These are phyloP conservation scores for Coemansia sp. DNA, from an alignment of 371 early-diverging fungal species.

Conservation along the genomic window DNA sequence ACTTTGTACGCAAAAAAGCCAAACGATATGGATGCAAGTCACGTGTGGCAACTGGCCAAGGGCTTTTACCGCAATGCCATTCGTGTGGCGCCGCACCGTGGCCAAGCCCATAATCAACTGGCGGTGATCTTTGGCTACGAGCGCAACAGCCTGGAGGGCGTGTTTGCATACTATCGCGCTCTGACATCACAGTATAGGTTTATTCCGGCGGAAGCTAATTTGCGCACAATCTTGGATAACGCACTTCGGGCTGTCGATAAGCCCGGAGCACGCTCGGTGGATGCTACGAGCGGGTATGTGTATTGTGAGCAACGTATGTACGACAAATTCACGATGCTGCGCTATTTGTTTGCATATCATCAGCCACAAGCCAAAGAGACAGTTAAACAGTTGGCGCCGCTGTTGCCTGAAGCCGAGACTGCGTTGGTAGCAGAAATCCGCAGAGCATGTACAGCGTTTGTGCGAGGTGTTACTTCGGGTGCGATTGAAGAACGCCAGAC, in stretches of 20 bases:
- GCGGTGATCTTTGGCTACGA: slow-evolving; percentile 42
- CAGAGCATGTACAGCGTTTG: slow-evolving; percentile 14
- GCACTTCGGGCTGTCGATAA: slow-evolving; percentile 30
- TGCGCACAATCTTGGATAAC: slow-evolving; percentile 32
- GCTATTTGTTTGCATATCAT: slow-evolving; percentile 31
- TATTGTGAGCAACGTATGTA: slow-evolving; percentile 23
- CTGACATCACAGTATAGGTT: slow-evolving; percentile 30
- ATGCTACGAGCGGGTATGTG: slow-evolving; percentile 7
- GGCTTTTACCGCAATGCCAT: slow-evolving; percentile 40
- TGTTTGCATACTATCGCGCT: slow-evolving; percentile 43
- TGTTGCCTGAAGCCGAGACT: slow-evolving; percentile 5
- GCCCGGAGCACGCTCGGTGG: background rate
- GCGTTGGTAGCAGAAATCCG: slow-evolving; percentile 5
- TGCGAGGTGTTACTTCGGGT: slow-evolving; percentile 16
- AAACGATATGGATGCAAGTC: background rate
- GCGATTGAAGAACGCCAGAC: slow-evolving; percentile 12
- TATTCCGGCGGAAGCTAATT: slow-evolving; percentile 28
- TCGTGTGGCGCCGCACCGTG: slow-evolving; percentile 42
- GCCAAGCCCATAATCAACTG: slow-evolving; percentile 47
- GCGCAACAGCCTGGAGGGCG: slow-evolving; percentile 26
- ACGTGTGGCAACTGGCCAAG: slow-evolving; percentile 39
- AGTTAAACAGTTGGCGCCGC: background rate
- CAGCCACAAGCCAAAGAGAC: slow-evolving; percentile 8
- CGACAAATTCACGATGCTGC: slow-evolving; percentile 30
- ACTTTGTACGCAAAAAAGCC: slow-evolving; percentile 21